Evolutionary conservation across 306 rosid genomes (phyloP), one percentile per base, ranked within the genome.

Genomic region (Acacia confusa): DNA sequence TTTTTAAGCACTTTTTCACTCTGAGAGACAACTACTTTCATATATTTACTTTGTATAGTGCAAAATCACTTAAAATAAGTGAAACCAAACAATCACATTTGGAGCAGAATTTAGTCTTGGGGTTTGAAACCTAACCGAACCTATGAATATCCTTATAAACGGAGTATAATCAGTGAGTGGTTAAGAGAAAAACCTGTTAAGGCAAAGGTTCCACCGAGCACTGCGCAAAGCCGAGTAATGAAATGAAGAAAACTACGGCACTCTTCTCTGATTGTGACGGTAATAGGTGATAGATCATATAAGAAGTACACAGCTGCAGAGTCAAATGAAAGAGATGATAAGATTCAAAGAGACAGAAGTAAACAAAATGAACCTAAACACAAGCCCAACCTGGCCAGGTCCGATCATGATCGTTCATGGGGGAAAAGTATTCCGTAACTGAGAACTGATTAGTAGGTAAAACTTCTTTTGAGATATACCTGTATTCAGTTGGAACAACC

Each of bases 231-330:
- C 78, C 99, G 90, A 50, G 99, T 96, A 81, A 96, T 84, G 86
- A 96, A 93, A 86, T 96, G 99, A 79, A 96, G 97, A 88, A 96
- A 96, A 85, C 97, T 93, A 65, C 92, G 97, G 34, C 99, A 90
- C 85, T 96, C 99, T 89, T 96, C 99, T 84, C 88, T 92, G 87
- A 96, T 93, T 58, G 99, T 96, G 76, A 96, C 98, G 40, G 94
- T 96, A 79, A 96, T 96, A 43, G 99, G 99, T 9, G 99, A 96
- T 60, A 96, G 92, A 88, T 96, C 99, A 85, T 96, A 96, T 83
- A 96, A 87, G 88, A 96, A 96, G 94, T 93, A 96, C 69, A 96
- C 98, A 84, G 97, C 99, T 96, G 94, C 89, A 88, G 20, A 78
- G 72, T 38, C 85, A 80, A 66, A 83, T 47, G n/a, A 63, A 73